Conservation (phyloP, 2,329 filamentous ascomycete species). For the Verticillium klebahnii region DNA sequence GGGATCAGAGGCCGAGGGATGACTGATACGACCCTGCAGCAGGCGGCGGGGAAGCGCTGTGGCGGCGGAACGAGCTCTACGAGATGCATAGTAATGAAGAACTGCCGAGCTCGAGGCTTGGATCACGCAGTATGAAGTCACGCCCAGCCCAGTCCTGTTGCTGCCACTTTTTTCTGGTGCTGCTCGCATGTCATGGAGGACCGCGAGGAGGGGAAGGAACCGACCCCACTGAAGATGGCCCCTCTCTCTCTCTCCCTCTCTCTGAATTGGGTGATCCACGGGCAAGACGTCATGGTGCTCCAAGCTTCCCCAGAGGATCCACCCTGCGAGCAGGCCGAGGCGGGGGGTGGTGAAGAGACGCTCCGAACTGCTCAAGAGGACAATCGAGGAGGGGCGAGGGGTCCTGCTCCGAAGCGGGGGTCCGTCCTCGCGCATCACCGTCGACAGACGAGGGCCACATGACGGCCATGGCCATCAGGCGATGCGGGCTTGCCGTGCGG, state of each 20-base stretch:
- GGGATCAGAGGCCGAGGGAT: conserved; percentile 23
- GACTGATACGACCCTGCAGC: conserved; percentile 12
- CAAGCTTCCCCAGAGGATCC: background rate
- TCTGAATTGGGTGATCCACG: background rate
- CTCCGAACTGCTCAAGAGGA: background rate
- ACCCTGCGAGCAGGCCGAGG: background rate
- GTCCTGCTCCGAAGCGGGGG: too few species aligned
- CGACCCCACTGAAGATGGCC: background rate
- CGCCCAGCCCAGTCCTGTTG: too few species aligned
- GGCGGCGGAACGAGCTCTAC: background rate
- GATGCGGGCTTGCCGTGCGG: too few species aligned
- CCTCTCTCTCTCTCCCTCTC: too few species aligned
- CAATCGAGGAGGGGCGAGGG: too few species aligned
- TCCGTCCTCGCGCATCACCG: too few species aligned
- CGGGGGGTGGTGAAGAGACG: background rate
- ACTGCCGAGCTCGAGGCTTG: background rate
- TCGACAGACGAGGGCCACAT: too few species aligned
- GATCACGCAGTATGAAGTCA: background rate
- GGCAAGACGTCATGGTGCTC: background rate
- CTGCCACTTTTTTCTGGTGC: background rate
- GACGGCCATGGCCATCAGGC: too few species aligned
- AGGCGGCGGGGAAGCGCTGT: background rate
- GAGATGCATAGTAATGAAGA: background rate
- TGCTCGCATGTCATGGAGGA: too few species aligned
- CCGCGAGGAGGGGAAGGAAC: background rate